Base-by-base conservation (phyloP, 225 moss, liverwort and hornwort species). In the Antitrichia curtipendula region DNA sequence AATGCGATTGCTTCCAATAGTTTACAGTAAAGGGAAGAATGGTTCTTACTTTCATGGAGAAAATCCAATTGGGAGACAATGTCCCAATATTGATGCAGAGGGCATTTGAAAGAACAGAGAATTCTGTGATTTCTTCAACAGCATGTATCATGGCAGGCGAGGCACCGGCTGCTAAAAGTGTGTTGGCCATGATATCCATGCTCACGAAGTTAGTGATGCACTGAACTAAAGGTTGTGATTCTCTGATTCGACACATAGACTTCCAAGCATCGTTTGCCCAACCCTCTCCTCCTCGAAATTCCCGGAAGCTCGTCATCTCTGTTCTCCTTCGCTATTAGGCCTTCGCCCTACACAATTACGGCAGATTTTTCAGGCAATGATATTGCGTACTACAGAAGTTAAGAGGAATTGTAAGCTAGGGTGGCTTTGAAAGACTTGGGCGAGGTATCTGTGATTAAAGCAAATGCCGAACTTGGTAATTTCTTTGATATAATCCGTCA, bases 161-260 rank as follows among this genome's bases (percentile, higher is more conserved):
- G 64, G 98, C 98, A 65, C 98, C 98, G 5, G 94, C 97, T 23
- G 98, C 95, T 74, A 98, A 84, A 59, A 98, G 95, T 5, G 98
- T 94, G 87, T 98, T 98, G 23, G 98, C 98, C 98, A 98, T 98
- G 56, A 98, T 95, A 82, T 98, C 98, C 98, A 98, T 98, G 84
- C 97, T 97, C 63, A 98, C 98, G 85, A 95, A 98, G 83, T 98
- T 98, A 38, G 98, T 98, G 80, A 98, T 97, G 85, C 98, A 98
- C 80, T 98, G 98, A 41, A 98, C 91, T 53, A 98, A 86, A 74
- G 98, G 98, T 64, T 93, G 94, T 43, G 92, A 88, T 82, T 97
- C 97, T 88, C 97, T 89, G 75, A 98, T 95, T 91, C 93, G 90
- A 86, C 93, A 94, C 91, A 98, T 90, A 24, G 97, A 94, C 88